Percentiles rank a stretch among this genome's conserved stretches.
Conservation (phyloP, 257 asterid genomes). For the Paraleonurus japonicus region DNA sequence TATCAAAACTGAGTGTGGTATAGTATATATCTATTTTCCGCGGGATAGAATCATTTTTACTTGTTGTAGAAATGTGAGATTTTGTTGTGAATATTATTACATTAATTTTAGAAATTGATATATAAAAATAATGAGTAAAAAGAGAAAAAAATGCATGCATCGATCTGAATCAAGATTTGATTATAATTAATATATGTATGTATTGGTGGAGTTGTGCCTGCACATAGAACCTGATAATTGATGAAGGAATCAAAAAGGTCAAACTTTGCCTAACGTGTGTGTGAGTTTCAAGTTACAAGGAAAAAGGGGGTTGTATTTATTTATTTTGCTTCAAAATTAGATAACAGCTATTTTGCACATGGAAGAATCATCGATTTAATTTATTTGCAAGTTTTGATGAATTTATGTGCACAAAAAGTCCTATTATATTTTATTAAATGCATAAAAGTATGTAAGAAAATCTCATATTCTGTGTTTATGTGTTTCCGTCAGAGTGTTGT, state of each 20-base stretch:
- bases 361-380: background rate
- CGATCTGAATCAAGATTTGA: background rate
- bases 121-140: background rate
- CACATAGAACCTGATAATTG: slow-evolving; percentile 10
- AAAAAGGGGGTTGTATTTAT: background rate
- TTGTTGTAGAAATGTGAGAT: background rate
- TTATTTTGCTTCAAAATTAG: background rate
- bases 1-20: background rate
- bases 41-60: background rate
- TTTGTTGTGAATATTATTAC: background rate
- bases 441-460: no score
- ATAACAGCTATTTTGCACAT: slow-evolving; percentile 23
- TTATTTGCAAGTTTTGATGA: background rate
- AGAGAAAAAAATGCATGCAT: slow-evolving; percentile 6
- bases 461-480: no score
- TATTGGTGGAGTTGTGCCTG: slow-evolving; percentile 19
- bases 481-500: no score
- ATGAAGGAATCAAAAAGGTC: slow-evolving; percentile 22
- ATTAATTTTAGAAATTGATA: background rate
- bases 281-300: slow-evolving; percentile 20
- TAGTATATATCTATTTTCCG: background rate
- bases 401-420: no score
- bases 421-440: no score
- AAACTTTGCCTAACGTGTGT: background rate
- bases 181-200: background rate